Evolutionary conservation across 805 yeast genomes (phyloP).

Genomic region (Schwanniomyces pseudopolymorphus): DNA sequence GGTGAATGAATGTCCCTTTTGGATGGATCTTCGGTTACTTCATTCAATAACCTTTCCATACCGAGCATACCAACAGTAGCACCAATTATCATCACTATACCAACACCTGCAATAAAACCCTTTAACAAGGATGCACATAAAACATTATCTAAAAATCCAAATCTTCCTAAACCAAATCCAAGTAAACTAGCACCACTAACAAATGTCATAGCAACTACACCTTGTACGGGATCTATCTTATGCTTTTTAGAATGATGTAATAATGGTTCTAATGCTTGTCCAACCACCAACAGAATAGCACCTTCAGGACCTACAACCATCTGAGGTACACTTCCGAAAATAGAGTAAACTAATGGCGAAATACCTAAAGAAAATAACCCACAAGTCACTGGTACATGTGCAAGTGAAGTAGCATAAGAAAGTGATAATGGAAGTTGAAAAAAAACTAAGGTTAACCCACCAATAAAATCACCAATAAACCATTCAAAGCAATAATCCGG

Average conservation of each 20-base stretch:
- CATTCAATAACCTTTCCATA: constrained; percentile 44
- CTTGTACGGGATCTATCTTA: constrained; percentile 43
- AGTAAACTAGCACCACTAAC: constrained; percentile 72
- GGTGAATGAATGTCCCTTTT: constrained; percentile 55
- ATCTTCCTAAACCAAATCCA: constrained; percentile 74
- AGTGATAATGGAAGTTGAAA: constrained; percentile 85
- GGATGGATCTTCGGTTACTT: constrained; percentile 33
- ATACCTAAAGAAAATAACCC: constrained; percentile 40
- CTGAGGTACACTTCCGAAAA: constrained; percentile 46
- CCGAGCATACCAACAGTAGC: constrained; percentile 75
- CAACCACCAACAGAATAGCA: constrained; percentile 46
- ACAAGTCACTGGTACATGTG: constrained; percentile 42
- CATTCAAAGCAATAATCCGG: constrained; percentile 43
- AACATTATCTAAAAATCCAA: constrained; percentile 64
- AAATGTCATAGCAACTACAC: constrained; percentile 68
- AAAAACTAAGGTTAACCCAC: constrained; percentile 85
- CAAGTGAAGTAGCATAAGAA: constrained; percentile 42
- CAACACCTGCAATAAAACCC: constrained; percentile 46
- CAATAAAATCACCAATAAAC: constrained; percentile 64
- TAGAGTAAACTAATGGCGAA: constrained; percentile 38
- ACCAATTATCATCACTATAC: constrained; percentile 51
- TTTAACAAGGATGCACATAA: constrained; percentile 39
- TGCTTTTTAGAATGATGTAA: constrained; percentile 37
- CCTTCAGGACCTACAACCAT: constrained; percentile 49
- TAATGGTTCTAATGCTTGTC: constrained; percentile 45